These are phyloP conservation scores for Silene vulgaris DNA, from an alignment of 179 eudicot genomes.

Conservation along the genomic window DNA sequence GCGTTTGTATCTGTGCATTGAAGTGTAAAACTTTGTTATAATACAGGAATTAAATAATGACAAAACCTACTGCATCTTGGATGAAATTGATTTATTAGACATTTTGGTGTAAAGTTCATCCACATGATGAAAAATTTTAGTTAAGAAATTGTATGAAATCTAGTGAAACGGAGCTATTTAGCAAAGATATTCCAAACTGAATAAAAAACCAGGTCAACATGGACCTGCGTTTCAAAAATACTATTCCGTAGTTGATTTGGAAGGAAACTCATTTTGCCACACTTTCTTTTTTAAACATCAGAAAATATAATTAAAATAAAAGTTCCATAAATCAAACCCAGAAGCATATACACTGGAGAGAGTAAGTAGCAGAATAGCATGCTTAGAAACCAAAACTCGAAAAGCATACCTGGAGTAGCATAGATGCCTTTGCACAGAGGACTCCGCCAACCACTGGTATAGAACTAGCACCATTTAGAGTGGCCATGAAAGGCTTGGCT, in stretches of 20 bases:
- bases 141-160: neutral
- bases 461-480: constrained; percentile 40
- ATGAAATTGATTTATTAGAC: too few relatives aligned
- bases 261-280: too few relatives aligned
- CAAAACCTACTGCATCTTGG: too few relatives aligned
- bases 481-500: constrained; percentile 43
- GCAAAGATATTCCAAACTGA: too few relatives aligned
- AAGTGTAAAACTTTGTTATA: neutral
- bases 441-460: constrained; percentile 61
- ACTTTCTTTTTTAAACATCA: too few relatives aligned
- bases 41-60: too few relatives aligned
- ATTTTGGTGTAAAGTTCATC: neutral
- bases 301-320: too few relatives aligned
- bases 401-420: constrained; percentile 70
- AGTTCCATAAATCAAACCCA: neutral
- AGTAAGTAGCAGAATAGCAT: neutral
- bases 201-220: too few relatives aligned
- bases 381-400: neutral
- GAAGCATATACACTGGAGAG: neutral
- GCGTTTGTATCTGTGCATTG: neutral
- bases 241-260: too few relatives aligned
- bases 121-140: neutral
- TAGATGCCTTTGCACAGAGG: constrained; percentile 94
- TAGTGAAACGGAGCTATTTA: neutral
- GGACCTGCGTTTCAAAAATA: too few relatives aligned